Base-by-base conservation (phyloP, 768 basidiomycete species). In the Austroboletus eburneus region DNA sequence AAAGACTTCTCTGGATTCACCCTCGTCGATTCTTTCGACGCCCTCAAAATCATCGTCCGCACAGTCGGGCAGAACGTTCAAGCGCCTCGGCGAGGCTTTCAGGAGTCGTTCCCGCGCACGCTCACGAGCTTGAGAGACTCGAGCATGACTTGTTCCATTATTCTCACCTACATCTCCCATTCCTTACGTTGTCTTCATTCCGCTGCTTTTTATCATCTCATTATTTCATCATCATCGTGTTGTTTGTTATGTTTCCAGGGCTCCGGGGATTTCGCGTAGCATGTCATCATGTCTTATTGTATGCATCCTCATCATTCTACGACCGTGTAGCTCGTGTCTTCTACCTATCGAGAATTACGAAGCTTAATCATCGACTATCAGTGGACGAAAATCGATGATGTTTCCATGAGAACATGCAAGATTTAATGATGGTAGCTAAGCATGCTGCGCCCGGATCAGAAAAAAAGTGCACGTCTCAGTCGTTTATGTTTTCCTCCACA, bases 1-100 rank as follows among this genome's bases (percentile, higher is more conserved):
- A 20, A 52, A 68, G 39, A 16, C 42, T 12, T 67, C 66, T 3
- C 36, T 64, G 39, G 64, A 67, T 13, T 54, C 65, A 2, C 59
- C 66, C 3, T 49, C 58, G 0, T 68, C 66, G 2, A 34, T 68
- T 43, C n/a, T 49, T 14, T 61, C 65, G 27, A 51, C 45, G 3
- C 6, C 46, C 0, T 63, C 59, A 12, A 60, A 57, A 50, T 47
- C 47, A 1, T 22, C 50, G 0, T 59, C 62, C 5, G 6, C 49
- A 40, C 64, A 55, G 23, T 64, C 66, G 0, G 36, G 46, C 16
- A 48, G 57, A 5, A 51, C 61, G 9, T 35, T 65, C 13, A 52
- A 27, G 42, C 55, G 58, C 8, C 24, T 58, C 46, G 39, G 63
- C 13, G 50, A 32, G 36, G 59, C 41, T 8, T 17, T 64, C 27